Conservation (phyloP, 768 basidiomycete genomes). For the Tubosaeta sp. region DNA sequence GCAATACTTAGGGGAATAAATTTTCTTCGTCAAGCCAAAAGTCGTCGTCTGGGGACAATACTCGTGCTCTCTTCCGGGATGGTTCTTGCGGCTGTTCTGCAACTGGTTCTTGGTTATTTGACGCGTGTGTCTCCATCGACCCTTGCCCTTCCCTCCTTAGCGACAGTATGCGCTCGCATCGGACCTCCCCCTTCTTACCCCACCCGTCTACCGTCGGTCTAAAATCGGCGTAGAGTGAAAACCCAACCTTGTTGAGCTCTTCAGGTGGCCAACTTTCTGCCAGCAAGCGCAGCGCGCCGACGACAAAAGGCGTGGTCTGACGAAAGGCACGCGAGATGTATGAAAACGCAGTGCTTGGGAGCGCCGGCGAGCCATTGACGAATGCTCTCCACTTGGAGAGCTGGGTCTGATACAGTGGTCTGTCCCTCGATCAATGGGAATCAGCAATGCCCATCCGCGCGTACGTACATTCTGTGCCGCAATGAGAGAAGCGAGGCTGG, state of each 20-base stretch:
- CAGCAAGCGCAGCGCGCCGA: conserved; percentile 73
- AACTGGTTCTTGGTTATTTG: conserved; percentile 7
- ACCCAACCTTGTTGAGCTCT: conserved; percentile 65
- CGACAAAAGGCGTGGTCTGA: conserved; percentile 71
- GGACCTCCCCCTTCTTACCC: conserved; percentile 78
- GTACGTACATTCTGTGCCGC: conserved; percentile 37
- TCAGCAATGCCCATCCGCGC: neutral
- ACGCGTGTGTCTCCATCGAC: conserved; percentile 7
- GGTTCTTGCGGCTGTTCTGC: conserved; percentile 19
- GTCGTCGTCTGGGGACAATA: conserved; percentile 42
- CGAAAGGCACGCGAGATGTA: conserved; percentile 80
- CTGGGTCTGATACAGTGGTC: conserved; percentile 76
- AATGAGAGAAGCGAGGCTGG: neutral
- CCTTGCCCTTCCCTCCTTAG: conserved; percentile 38
- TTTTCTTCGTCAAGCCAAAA: neutral
- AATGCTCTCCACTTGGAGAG: conserved; percentile 79
- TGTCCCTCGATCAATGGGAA: conserved; percentile 27
- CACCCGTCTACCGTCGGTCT: conserved; percentile 78
- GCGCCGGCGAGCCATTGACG: conserved; percentile 60
- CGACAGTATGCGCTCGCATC: conserved; percentile 63
- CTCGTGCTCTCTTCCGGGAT: conserved; percentile 39
- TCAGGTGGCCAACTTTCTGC: conserved; percentile 53
- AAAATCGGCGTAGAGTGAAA: conserved; percentile 81
- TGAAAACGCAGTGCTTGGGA: conserved; percentile 71
- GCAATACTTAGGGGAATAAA: neutral